Conservation (phyloP, 192 early-diverging fungal genomes). For the Coemansia sp. region DNA sequence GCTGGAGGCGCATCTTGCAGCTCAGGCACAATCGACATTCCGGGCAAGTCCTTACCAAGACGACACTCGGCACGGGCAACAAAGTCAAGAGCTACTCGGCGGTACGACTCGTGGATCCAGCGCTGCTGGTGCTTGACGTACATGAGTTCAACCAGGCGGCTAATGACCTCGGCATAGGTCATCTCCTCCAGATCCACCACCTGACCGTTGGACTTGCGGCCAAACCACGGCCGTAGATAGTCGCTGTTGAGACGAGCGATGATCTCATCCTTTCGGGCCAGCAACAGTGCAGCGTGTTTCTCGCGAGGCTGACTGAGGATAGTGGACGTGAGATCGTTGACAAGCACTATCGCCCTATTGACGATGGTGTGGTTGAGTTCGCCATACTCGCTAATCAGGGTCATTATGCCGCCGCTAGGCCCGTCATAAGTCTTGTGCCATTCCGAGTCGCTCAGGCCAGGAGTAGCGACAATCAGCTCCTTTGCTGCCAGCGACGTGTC, state of each 20-base stretch:
- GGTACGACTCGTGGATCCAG: slow-evolving; percentile 81
- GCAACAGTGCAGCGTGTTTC: slow-evolving; percentile 73
- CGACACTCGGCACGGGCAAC: slow-evolving; percentile 86
- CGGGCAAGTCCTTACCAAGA: not conserved
- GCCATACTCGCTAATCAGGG: slow-evolving; percentile 87
- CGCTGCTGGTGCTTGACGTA: slow-evolving; percentile 76
- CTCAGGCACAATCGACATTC: not conserved
- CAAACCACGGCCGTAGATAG: slow-evolving; percentile 98
- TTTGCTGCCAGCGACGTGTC: slow-evolving; percentile 79
- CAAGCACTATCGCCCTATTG: slow-evolving; percentile 80
- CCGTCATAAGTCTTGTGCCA: slow-evolving; percentile 88
- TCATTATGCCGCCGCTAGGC: slow-evolving; percentile 78
- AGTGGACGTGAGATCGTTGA: slow-evolving; percentile 81
- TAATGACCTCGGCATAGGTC: slow-evolving; percentile 89
- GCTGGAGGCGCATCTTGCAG: not conserved
- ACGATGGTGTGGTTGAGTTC: slow-evolving; percentile 93
- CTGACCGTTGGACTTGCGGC: slow-evolving; percentile 73
- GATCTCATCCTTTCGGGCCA: slow-evolving; percentile 77
- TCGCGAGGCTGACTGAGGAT: slow-evolving; percentile 85
- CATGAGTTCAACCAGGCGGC: slow-evolving; percentile 82
- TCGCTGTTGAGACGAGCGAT: slow-evolving; percentile 82
- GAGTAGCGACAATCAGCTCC: slow-evolving; percentile 82
- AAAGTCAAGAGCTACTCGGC: slow-evolving; percentile 79
- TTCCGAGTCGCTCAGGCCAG: slow-evolving; percentile 77
- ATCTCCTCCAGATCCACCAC: slow-evolving; percentile 87